Evolutionary conservation across 2,329 filamentous ascomycete genomes (phyloP), one percentile per base, ranked within the genome.

Genomic region (Cladophialophora yegresii): DNA sequence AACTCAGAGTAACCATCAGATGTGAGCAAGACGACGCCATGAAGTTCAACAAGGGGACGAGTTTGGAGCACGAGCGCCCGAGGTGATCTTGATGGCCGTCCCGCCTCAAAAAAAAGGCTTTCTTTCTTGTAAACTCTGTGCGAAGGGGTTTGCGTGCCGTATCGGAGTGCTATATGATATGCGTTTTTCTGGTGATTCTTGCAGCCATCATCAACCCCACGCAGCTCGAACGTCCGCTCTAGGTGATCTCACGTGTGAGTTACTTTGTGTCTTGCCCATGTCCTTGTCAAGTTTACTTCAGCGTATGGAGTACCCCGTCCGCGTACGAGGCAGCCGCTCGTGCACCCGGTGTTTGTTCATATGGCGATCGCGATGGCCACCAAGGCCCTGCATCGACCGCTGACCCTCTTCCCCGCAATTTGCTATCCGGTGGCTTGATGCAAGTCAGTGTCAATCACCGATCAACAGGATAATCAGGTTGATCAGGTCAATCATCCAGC

Each of bases 401-500:
- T 58, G 13, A 32, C 43, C 32, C 22, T 28, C 53, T 59, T 59
- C 57, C 57, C 57, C 57, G 57, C 57, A 59, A 51, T 50, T 50
- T 51, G 57, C 47, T 36, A 50, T 22, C 57, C 47, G 57, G 57
- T 51, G 45, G 57, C 57, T 59, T 50, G 47, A 59, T 51, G 57
- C 57, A 59, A 28, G 57, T 51, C 45, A 53, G 45, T 3, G n/a
- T 51, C 45, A 51, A 58, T 58, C 40, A 58, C 28, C 23, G 23
- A 54, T 54, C 51, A 54, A n/a, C 51, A 30, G 33, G 49, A 30
- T 12, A 49, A 16, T 43, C 54, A 58, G 22, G 32, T 58, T 40
- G 20, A 49, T 49, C 47, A 50, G 12, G 22, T 50, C 26, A 28
- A 28, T 28, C 26, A 28, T 6, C 26, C 26, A 6, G 26, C 3